These are phyloP conservation scores for Tuber brumale DNA, from an alignment of 495 filamentous ascomycete species.

Conservation along the genomic window DNA sequence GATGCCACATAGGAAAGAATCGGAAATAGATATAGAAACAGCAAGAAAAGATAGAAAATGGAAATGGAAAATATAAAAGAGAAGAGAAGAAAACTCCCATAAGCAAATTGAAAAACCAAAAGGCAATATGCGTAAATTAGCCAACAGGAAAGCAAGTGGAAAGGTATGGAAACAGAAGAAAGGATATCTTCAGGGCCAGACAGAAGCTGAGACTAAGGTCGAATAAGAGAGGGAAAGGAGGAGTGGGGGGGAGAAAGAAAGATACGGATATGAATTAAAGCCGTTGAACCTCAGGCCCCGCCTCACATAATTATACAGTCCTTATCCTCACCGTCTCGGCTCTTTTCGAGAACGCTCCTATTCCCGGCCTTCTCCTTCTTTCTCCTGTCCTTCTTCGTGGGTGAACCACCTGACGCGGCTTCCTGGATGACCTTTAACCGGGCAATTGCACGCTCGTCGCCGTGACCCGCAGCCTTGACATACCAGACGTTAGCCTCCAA, in stretches of 20 bases:
- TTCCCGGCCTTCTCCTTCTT: constrained; percentile 47
- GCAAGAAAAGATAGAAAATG: neutral
- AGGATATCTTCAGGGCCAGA: neutral
- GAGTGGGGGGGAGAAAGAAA: neutral
- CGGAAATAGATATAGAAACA: neutral
- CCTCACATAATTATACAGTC: constrained; percentile 57
- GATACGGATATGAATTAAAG: neutral
- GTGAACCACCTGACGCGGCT: constrained; percentile 67
- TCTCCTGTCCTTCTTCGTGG: constrained; percentile 47
- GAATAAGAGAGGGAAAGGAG: neutral
- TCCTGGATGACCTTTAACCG: constrained; percentile 78
- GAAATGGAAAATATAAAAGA: neutral
- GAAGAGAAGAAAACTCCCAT: neutral
- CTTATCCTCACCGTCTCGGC: constrained; percentile 46
- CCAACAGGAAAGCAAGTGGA: neutral
- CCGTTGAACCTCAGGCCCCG: neutral
- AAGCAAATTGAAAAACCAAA: neutral
- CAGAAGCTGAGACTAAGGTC: neutral
- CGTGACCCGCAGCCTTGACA: constrained; percentile 87
- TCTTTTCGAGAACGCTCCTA: constrained; percentile 37
- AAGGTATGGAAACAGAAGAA: neutral
- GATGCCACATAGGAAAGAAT: neutral
- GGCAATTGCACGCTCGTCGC: constrained; percentile 80
- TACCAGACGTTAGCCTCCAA: constrained; percentile 98
- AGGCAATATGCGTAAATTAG: neutral